Conservation (phyloP, 164 flowering plant genomes). For the Taxillus chinensis region DNA sequence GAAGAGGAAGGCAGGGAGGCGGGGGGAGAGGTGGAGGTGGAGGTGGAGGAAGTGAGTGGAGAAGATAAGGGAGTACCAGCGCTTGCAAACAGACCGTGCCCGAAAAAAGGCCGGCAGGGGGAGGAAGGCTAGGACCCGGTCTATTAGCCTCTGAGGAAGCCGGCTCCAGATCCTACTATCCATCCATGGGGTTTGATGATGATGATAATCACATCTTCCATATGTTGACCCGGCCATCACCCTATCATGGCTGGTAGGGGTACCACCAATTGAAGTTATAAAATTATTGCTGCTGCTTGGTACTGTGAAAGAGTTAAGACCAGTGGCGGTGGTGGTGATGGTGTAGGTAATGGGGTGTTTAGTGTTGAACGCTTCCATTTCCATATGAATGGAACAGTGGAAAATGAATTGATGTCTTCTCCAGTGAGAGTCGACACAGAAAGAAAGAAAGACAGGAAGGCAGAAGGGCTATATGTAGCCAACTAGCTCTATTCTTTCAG, state of each 20-base stretch:
- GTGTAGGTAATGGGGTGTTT: constrained; percentile 23
- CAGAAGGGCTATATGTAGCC: too few relatives aligned
- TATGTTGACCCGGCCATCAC: too few relatives aligned
- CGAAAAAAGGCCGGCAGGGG: constrained; percentile 83
- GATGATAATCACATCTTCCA: too few relatives aligned
- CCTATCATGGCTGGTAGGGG: too few relatives aligned
- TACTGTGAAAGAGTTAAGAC: not conserved
- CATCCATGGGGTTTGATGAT: constrained; percentile 37
- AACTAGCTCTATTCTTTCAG: too few relatives aligned
- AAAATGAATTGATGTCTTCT: too few relatives aligned
- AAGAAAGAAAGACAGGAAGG: too few relatives aligned
- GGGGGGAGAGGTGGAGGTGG: constrained; percentile 43
- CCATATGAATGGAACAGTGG: too few relatives aligned
- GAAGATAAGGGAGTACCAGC: constrained; percentile 76
- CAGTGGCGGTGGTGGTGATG: constrained; percentile 11
- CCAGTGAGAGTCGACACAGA: too few relatives aligned
- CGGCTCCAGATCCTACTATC: constrained; percentile 75
- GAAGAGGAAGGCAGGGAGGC: constrained; percentile 66
- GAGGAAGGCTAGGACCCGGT: constrained; percentile 66
- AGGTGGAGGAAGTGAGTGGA: constrained; percentile 58
- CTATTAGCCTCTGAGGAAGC: constrained; percentile 59
- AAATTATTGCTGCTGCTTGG: too few relatives aligned
- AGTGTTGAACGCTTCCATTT: constrained; percentile 36
- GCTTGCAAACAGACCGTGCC: constrained; percentile 69
- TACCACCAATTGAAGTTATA: too few relatives aligned